Conservation (phyloP, 345 rosid genomes). For the Brassica nigra region DNA sequence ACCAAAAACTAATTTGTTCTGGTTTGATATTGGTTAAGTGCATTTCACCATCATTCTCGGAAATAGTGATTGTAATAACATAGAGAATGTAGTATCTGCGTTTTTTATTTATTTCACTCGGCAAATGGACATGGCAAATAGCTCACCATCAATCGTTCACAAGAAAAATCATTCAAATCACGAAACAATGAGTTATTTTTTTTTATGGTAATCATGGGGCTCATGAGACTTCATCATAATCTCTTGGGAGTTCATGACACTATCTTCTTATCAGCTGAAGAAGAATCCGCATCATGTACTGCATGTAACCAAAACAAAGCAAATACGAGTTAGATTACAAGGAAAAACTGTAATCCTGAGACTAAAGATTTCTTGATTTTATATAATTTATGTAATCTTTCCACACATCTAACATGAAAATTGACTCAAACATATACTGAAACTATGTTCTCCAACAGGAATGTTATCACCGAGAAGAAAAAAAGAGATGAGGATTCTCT, state of each 20-base stretch:
- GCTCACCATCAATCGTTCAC: conserved; percentile 34
- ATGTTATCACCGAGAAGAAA: neutral
- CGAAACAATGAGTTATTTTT: conserved; percentile 16
- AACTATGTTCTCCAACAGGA: neutral
- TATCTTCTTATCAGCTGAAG: conserved; percentile 17
- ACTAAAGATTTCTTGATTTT: too few relatives aligned
- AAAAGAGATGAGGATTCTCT: neutral
- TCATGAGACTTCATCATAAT: conserved; percentile 10
- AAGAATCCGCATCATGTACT: conserved; percentile 28
- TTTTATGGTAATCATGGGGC: neutral
- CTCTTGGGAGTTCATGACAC: conserved; percentile 15
- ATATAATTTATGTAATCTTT: too few relatives aligned
- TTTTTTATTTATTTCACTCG: conserved; percentile 28
- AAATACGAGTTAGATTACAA: conserved; percentile 5
- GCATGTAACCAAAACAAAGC: neutral
- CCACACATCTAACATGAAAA: neutral
- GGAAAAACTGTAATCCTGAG: neutral
- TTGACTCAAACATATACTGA: too few relatives aligned
- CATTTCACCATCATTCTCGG: neutral
- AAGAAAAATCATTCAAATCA: conserved; percentile 29
- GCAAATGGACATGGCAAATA: conserved; percentile 30
- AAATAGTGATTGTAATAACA: too few relatives aligned
- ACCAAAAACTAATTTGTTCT: neutral
- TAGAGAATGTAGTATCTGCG: too few relatives aligned
- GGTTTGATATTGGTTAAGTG: neutral